Percentiles rank a stretch among this genome's conserved stretches.
Evolutionary conservation across 2,329 filamentous ascomycete genomes (phyloP).

Genomic region (Stachybotrys chartarum): DNA sequence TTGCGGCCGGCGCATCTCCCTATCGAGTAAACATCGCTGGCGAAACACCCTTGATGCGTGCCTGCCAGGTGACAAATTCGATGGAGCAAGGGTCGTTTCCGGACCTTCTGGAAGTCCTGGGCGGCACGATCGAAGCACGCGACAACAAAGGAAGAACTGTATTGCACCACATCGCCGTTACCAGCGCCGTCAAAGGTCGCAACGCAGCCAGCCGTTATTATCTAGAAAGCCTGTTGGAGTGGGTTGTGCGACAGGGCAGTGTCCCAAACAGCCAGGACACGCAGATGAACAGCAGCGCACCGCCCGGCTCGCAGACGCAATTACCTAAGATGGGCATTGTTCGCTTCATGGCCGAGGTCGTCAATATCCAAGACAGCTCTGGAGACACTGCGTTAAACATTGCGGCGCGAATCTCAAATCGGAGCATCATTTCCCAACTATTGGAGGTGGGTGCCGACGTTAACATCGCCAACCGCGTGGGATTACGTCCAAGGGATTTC

Average conservation of each 20-base stretch:
- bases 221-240: slow-evolving; percentile 87
- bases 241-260: slow-evolving; percentile 81
- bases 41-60: slow-evolving; percentile 88
- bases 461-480: slow-evolving; percentile 84
- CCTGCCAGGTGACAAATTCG: slow-evolving; percentile 89
- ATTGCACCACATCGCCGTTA: slow-evolving; percentile 91
- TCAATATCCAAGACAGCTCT: slow-evolving; percentile 88
- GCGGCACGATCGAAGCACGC: slow-evolving; percentile 81
- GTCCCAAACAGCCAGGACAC: slow-evolving; percentile 44
- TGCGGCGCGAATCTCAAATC: slow-evolving; percentile 85
- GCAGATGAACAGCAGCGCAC: slow-evolving; percentile 21
- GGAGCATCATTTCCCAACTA: slow-evolving; percentile 93
- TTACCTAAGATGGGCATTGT: slow-evolving; percentile 74
- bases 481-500: slow-evolving; percentile 86
- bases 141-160: slow-evolving; percentile 88
- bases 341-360: slow-evolving; percentile 93
- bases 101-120: slow-evolving; percentile 80
- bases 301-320: slow-evolving; percentile 31
- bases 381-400: slow-evolving; percentile 95
- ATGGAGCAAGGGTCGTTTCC: slow-evolving; percentile 87
- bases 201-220: slow-evolving; percentile 93
- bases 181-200: slow-evolving; percentile 89
- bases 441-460: slow-evolving; percentile 92
- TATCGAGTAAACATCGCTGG: slow-evolving; percentile 82
- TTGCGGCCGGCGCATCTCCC: slow-evolving; percentile 79